Evolutionary conservation across 257 asterid genomes (phyloP).

Genomic region (Solanum tarijense): DNA sequence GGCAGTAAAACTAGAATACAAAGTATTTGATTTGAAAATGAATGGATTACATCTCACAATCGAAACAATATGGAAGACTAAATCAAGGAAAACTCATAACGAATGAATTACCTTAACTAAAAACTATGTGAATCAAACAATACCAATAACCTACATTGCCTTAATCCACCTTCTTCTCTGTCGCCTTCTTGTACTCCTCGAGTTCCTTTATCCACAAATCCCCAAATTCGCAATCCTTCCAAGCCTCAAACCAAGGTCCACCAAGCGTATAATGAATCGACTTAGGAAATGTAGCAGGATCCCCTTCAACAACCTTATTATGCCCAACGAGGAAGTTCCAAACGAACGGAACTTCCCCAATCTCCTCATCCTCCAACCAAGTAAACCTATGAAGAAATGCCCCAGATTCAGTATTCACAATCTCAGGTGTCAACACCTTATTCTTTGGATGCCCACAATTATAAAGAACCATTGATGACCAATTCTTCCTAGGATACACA

Average conservation of each 20-base stretch:
- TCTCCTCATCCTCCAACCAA: conserved; percentile 68
- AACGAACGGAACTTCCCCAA: conserved; percentile 74
- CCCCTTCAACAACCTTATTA: conserved; percentile 55
- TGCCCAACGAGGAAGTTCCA: conserved; percentile 90
- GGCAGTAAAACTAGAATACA: not conserved
- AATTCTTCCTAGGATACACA: conserved; percentile 77
- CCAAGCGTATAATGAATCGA: conserved; percentile 82
- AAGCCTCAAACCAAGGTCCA: conserved; percentile 92
- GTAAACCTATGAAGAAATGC: conserved; percentile 81
- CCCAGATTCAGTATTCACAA: conserved; percentile 70
- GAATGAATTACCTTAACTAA: not conserved
- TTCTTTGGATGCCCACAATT: conserved; percentile 74
- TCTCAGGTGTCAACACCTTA: conserved; percentile 46
- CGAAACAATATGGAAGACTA: not conserved
- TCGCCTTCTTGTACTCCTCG: conserved; percentile 40
- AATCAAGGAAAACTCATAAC: not conserved
- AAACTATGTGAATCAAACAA: not conserved
- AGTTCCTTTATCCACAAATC: conserved; percentile 74
- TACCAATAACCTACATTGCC: not conserved
- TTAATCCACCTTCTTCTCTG: conserved; percentile 22
- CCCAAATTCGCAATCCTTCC: conserved; percentile 87
- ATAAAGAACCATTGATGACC: conserved; percentile 93
- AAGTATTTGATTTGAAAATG: not conserved
- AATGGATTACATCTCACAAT: not conserved
- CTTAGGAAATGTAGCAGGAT: conserved; percentile 44